phyloP scores from a whole-genome alignment of 2,329 filamentous ascomycete species.

The Penicillium sp. region DNA sequence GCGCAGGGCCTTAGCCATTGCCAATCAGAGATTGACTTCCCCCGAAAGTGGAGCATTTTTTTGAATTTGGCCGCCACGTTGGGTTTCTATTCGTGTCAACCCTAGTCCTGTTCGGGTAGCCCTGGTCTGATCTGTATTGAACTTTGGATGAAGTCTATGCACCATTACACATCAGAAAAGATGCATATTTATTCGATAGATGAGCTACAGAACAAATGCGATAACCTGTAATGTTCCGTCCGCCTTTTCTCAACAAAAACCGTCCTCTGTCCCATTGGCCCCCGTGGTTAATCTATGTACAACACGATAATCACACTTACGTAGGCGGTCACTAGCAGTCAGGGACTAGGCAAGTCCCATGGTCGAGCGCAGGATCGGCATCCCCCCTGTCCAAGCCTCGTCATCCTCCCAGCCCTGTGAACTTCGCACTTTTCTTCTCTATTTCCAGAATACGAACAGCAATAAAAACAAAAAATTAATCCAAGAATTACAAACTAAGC shows the following conservation, averaged over 20 bases:
- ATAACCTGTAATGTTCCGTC: too few relatives aligned
- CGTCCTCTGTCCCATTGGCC: background rate
- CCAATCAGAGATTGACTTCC: background rate
- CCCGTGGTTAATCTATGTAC: background rate
- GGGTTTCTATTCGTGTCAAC: slow-evolving; percentile 6
- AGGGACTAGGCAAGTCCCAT: background rate
- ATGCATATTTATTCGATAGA: background rate
- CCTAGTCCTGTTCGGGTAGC: background rate
- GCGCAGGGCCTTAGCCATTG: slow-evolving; percentile 13
- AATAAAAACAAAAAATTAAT: background rate
- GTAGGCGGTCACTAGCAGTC: background rate
- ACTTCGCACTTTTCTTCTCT: background rate
- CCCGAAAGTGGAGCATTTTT: background rate
- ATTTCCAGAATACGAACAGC: background rate
- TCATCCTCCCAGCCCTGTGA: slow-evolving; percentile 18
- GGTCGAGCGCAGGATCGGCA: slow-evolving; percentile 15
- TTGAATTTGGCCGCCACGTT: background rate
- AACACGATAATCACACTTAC: background rate
- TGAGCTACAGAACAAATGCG: background rate
- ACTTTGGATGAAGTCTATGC: background rate
- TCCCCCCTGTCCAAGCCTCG: slow-evolving; percentile 7
- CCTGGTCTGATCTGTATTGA: background rate
- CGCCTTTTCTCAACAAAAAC: background rate
- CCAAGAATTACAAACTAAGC: background rate
- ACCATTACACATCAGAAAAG: background rate